Base-by-base conservation (phyloP, 352 stramenopile species). In the Globisporangium radiosum region DNA sequence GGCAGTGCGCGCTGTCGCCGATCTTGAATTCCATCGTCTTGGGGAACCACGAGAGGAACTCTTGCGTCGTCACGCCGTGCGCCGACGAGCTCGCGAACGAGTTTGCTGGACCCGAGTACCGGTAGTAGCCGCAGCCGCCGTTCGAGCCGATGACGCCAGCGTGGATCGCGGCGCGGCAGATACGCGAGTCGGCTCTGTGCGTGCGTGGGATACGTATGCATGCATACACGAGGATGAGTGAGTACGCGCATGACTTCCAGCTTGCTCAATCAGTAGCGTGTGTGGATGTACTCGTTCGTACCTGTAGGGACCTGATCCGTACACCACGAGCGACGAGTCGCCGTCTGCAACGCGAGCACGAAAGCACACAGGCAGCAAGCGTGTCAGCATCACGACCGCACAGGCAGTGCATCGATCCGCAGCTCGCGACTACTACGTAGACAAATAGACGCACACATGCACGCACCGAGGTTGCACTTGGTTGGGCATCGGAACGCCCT, bases 21-120 rank as follows among this genome's bases (percentile, higher is more conserved):
- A 72, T 57, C 60, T 85, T 65, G 57, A 94, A 94, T 57, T 88
- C 75, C 43, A 94, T 72, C 15, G 76, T 90, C 64, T 92, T 94
- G 7, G 85, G 85, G 62, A 94, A 94, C 82, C 82, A 94, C 7
- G 80, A 88, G 3, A 66, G 17, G 53, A 79, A 92, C 52, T 70
- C 64, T 7, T 69, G 63, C 2, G 69, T 73, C 0, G 70, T 72
- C 37, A 94, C 80, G 48, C 69, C 78, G 47, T 92, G 71, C 2
- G 72, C 64, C 1, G 62, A 71, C 6, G 80, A 88, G 11, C 59
- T 64, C 14, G 58, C 44, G 59, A 91, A 94, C 2, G 65, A 51
- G 45, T 73, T 76, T 10, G 76, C 73, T 19, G 59, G 38, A 4
- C 60, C 56, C 19, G 54, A 47, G 43, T 63, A 64, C 9, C 52